Evolutionary conservation across 345 rosid species (phyloP).

Genomic region (Camelina hispida): DNA sequence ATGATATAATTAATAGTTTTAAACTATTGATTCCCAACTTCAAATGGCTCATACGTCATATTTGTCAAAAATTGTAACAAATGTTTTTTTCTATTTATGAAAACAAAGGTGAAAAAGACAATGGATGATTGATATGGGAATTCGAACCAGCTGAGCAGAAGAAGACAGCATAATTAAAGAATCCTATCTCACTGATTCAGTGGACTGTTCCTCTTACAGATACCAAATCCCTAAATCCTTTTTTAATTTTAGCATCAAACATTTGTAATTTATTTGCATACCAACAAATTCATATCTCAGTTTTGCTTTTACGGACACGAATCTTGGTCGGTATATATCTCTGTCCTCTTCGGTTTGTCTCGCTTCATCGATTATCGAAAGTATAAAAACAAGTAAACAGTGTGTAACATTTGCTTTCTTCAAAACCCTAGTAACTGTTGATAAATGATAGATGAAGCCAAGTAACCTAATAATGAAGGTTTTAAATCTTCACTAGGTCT

Average conservation of each 20-base stretch:
- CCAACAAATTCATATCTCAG: conserved; percentile 46
- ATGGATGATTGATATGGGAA: conserved; percentile 36
- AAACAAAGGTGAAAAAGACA: conserved; percentile 44
- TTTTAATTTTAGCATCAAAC: conserved; percentile 15
- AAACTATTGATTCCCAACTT: background rate
- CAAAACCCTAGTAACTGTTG: conserved; percentile 2
- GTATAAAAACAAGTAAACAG: conserved; percentile 7
- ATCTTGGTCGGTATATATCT: conserved; percentile 48
- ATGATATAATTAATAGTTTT: background rate
- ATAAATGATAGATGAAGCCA: background rate
- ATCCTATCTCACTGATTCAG: conserved; percentile 41
- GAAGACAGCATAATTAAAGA: conserved; percentile 38
- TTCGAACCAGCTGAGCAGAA: conserved; percentile 40
- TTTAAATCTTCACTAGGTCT: background rate
- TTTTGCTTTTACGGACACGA: conserved; percentile 38
- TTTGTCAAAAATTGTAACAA: background rate
- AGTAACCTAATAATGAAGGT: background rate
- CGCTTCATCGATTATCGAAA: background rate
- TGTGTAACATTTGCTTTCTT: conserved; percentile 2
- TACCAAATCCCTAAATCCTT: conserved; percentile 30
- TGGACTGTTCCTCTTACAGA: conserved; percentile 39
- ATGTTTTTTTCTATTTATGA: conserved; percentile 22
- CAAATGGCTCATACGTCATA: background rate
- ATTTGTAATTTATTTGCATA: conserved; percentile 32
- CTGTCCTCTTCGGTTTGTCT: conserved; percentile 30